phyloP scores from a whole-genome alignment of 371 early-diverging fungal species.

The Sporodiniella umbellata region DNA sequence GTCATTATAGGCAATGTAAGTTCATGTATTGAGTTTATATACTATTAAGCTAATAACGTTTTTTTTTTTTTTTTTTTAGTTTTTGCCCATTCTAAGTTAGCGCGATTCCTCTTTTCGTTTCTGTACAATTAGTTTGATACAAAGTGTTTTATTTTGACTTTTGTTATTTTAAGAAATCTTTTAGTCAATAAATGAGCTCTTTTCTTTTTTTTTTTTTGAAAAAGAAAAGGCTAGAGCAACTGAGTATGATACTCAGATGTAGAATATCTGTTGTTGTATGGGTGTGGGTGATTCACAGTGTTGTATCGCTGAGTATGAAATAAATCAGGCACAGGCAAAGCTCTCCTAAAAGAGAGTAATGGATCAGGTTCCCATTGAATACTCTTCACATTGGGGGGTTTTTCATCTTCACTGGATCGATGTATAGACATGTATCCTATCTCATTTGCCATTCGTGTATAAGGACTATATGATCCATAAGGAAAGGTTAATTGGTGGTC shows the following conservation, averaged over 20 bases:
- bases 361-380: slow-evolving; percentile 20
- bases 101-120: neutral
- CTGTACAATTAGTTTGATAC: neutral
- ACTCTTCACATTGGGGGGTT: slow-evolving; percentile 10
- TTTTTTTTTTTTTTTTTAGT: slow-evolving; percentile 10
- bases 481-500: slow-evolving; percentile 17
- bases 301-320: neutral
- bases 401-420: neutral
- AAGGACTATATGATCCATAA: neutral
- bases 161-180: neutral
- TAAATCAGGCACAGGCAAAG: no score
- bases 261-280: slow-evolving; percentile 12
- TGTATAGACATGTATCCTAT: slow-evolving; percentile 9
- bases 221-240: neutral
- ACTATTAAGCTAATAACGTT: neutral
- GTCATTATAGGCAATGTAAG: slow-evolving; percentile 75
- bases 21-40: no score
- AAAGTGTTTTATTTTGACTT: neutral
- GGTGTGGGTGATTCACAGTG: neutral
- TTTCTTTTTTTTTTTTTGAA: neutral
- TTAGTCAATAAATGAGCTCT: neutral
- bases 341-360: no score
- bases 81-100: slow-evolving; percentile 31
- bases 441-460: slow-evolving; percentile 5
- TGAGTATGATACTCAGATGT: slow-evolving; percentile 11